Conservation (phyloP, 208 protist species). For the Wallacemonas rigidus region DNA sequence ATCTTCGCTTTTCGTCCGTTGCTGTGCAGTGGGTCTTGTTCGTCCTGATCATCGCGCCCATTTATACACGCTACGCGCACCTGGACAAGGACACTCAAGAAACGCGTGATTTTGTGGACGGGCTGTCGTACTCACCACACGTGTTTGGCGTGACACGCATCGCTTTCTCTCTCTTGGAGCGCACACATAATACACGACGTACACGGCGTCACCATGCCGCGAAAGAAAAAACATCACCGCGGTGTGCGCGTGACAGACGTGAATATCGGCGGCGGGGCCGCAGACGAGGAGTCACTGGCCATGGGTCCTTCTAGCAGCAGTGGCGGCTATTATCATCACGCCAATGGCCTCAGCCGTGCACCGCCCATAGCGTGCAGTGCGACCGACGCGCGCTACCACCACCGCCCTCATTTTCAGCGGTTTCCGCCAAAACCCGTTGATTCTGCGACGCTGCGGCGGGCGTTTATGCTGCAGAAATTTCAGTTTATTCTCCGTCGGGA, state of each 20-base stretch:
- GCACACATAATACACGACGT: slow-evolving; percentile 1
- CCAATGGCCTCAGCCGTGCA: neutral
- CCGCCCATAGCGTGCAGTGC: slow-evolving; percentile 1
- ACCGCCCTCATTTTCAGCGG: slow-evolving; percentile 16
- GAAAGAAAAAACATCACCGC: slow-evolving; percentile 7
- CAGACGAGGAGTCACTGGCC: neutral
- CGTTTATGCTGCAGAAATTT: slow-evolving; percentile 89
- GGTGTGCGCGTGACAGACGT: slow-evolving; percentile 15
- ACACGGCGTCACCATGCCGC: neutral
- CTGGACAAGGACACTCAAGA: too few species aligned
- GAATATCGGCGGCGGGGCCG: neutral
- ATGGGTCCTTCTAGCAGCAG: neutral
- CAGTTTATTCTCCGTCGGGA: slow-evolving; percentile 87
- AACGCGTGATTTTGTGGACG: too few species aligned
- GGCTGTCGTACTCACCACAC: too few species aligned
- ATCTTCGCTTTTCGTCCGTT: too few species aligned
- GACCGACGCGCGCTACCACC: slow-evolving; percentile 23
- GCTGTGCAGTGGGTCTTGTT: too few species aligned
- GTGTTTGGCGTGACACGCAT: too few species aligned
- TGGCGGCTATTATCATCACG: neutral
- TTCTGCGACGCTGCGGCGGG: slow-evolving; percentile 49
- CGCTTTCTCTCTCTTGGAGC: neutral
- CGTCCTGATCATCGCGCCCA: too few species aligned
- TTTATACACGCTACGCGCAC: too few species aligned
- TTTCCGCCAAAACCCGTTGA: slow-evolving; percentile 36